phyloP scores from a whole-genome alignment of 2,329 filamentous ascomycete genomes.

The Spiromastix sp. region DNA sequence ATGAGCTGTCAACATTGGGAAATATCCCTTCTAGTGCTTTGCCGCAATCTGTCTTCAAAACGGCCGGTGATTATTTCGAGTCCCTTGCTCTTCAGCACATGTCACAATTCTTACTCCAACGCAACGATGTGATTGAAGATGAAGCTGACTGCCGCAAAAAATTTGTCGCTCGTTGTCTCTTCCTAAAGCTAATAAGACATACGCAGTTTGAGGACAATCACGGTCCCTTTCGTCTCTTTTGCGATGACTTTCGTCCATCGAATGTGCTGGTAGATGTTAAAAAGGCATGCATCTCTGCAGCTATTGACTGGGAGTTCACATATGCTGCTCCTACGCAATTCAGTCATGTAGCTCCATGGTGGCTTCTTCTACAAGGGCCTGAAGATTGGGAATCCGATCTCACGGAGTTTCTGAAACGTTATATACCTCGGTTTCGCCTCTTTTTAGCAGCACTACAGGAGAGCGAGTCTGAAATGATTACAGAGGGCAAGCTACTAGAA shows the following conservation, averaged over 20 bases:
- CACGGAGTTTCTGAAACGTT: slow-evolving; percentile 15
- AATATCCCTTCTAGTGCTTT: slow-evolving; percentile 5
- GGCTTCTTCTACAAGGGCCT: slow-evolving; percentile 11
- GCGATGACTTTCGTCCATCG: slow-evolving; percentile 15
- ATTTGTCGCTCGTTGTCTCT: slow-evolving; percentile 27
- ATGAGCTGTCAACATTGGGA: slow-evolving; percentile 6
- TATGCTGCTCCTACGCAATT: slow-evolving; percentile 12
- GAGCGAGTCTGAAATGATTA: slow-evolving; percentile 12
- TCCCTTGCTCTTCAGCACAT: slow-evolving; percentile 9
- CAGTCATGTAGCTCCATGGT: slow-evolving; percentile 11
- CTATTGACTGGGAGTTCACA: slow-evolving; percentile 18
- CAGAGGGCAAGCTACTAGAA: slow-evolving; percentile 7
- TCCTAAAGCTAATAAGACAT: slow-evolving; percentile 11
- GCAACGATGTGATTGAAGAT: slow-evolving; percentile 27
- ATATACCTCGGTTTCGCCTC: slow-evolving; percentile 15
- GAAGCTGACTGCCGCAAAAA: slow-evolving; percentile 35
- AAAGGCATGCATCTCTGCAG: slow-evolving; percentile 7
- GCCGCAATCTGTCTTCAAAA: slow-evolving; percentile 5
- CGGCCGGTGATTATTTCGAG: slow-evolving; percentile 8
- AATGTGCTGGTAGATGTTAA: slow-evolving; percentile 15
- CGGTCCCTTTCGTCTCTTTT: slow-evolving; percentile 14
- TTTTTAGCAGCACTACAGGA: slow-evolving; percentile 17
- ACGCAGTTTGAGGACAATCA: slow-evolving; percentile 6
- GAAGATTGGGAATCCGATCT: slow-evolving; percentile 11
- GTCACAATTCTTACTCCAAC: slow-evolving; percentile 29